Conservation (phyloP, 208 protist genomes). For the Strigomonas galati region DNA sequence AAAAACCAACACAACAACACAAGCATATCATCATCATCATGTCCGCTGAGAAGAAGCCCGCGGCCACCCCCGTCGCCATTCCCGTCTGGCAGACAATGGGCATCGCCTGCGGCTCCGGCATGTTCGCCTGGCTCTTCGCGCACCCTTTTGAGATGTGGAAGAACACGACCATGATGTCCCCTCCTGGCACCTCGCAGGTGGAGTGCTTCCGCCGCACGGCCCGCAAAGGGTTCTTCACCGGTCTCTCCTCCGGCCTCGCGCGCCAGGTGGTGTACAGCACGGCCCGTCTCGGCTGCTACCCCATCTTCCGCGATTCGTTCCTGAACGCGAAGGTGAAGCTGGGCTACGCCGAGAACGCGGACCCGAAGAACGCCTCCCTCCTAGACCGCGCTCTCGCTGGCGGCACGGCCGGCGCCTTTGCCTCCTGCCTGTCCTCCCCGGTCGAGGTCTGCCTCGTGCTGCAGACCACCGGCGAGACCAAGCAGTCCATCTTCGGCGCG, state of each 20-base stretch:
- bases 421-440: slow-evolving; percentile 82
- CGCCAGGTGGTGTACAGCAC: slow-evolving; percentile 92
- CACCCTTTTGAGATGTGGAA: slow-evolving; percentile 94
- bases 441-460: slow-evolving; percentile 90
- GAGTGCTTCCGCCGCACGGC: slow-evolving; percentile 40
- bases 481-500: slow-evolving; percentile 51
- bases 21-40: slow-evolving; percentile 2
- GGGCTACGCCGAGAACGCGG: slow-evolving; percentile 35
- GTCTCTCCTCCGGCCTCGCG: slow-evolving; percentile 66
- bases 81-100: slow-evolving; percentile 57
- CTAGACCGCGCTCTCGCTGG: slow-evolving; percentile 78
- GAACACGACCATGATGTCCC: slow-evolving; percentile 87
- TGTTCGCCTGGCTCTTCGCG: slow-evolving; percentile 87
- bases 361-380: slow-evolving; percentile 49
- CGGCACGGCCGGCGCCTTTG: slow-evolving; percentile 72
- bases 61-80: slow-evolving; percentile 25
- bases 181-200: slow-evolving; percentile 43
- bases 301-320: slow-evolving; percentile 82
- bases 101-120: slow-evolving; percentile 78
- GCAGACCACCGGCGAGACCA: slow-evolving; percentile 77
- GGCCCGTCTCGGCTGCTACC: slow-evolving; percentile 85
- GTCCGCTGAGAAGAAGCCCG: slow-evolving; percentile 17
- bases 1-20: background rate
- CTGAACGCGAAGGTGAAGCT: slow-evolving; percentile 38
- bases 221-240: slow-evolving; percentile 79